Evolutionary conservation across 192 early-diverging fungal genomes (phyloP).

Genomic region (Thoreauomyces humboldtii): DNA sequence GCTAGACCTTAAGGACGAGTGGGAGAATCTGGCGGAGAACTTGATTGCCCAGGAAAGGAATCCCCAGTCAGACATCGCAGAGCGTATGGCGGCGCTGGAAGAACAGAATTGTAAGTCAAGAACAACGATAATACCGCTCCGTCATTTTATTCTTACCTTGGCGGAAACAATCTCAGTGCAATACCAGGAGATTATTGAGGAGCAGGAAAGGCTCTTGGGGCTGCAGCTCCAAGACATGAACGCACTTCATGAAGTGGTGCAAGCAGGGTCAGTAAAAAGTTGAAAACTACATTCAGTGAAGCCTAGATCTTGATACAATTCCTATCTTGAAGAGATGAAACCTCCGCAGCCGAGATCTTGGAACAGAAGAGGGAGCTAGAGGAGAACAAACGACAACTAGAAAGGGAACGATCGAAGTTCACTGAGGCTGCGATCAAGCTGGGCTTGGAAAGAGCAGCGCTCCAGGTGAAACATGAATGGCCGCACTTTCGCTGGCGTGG

Average conservation of each 20-base stretch:
- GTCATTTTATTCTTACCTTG: no score
- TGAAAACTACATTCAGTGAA: not conserved
- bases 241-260: no score
- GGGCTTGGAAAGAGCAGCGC: slow-evolving; percentile 59
- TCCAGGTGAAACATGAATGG: slow-evolving; percentile 24
- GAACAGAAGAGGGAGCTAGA: slow-evolving; percentile 30
- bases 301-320: not conserved
- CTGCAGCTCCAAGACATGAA: not conserved
- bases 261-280: not conserved
- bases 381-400: slow-evolving; percentile 52
- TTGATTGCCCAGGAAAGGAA: no score
- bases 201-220: slow-evolving; percentile 40
- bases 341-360: no score
- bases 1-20: slow-evolving; percentile 22
- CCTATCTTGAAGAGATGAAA: no score
- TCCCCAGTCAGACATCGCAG: no score
- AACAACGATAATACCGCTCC: no score
- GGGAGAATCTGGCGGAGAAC: slow-evolving; percentile 7
- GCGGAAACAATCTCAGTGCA: no score
- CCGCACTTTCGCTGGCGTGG: not conserved
- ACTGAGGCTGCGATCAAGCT: slow-evolving; percentile 70
- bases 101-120: no score
- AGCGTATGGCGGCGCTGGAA: no score
- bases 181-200: slow-evolving; percentile 49
- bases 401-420: slow-evolving; percentile 63